Base-by-base conservation (phyloP, 208 protist genomes). In the Trypanosoma congolense region DNA sequence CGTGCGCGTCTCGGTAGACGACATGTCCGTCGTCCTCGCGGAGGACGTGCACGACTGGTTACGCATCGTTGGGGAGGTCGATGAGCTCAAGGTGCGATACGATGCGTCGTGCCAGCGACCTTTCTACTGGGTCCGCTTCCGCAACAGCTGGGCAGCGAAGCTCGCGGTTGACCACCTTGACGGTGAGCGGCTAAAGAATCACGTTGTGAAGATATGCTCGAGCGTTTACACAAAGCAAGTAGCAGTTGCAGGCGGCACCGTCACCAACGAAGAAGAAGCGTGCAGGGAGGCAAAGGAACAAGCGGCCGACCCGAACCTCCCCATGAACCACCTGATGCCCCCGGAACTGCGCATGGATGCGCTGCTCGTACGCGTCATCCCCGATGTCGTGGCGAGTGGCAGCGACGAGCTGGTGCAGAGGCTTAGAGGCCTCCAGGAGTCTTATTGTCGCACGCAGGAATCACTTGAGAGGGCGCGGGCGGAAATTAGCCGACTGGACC, bases 41-140 rank as follows among this genome's bases (percentile, higher is more conserved):
- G 75, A 87, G 31, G 87, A 93, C 41, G 56, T 93, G 19, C 59
- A 61, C 22, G 82, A 93, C 19, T 93, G 80, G 78, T 59, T 90
- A 21, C 48, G 58, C 24, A 79, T 91, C 29, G 51, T 93, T 18
- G 81, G 65, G 21, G 65, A 80, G 2, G 68, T 93, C 35, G 67
- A 81, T 5, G 49, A 73, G 4, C 65, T 89, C 9, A 93, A 93
- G 54, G 46, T 85, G 18, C 87, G 90, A 65, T 93, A 79, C 62
- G 80, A 93, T 50, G 69, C 67, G 0, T 26, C 71, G 0, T 45
- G 45, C 18, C 62, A 74, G 42, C 25, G 57, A 2, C 46, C 54
- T 18, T 90, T 81, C 55, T 93, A 80, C 52, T 65, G 61, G 28
- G 78, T 93, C 4, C 56, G 56, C 24, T 91, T 93, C 51, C 61